These are phyloP conservation scores for Firmiana major DNA, from an alignment of 345 rosid species.

Conservation along the genomic window DNA sequence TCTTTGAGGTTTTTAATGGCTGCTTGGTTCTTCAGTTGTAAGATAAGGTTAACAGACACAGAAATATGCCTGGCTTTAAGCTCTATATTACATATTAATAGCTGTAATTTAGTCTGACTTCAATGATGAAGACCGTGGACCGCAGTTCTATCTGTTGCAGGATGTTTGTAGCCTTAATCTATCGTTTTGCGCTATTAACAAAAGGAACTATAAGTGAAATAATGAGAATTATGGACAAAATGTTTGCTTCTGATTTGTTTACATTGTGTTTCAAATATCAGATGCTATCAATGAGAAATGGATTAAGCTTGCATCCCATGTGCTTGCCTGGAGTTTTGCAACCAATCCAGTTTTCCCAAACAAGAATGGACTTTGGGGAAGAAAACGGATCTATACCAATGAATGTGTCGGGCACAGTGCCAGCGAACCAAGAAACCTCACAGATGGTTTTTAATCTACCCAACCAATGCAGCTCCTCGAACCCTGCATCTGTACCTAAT, in stretches of 20 bases:
- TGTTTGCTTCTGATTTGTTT: constrained; percentile 10
- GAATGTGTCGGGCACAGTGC: constrained; percentile 26
- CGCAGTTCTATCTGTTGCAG: background rate
- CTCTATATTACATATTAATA: background rate
- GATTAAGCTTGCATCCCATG: constrained; percentile 62
- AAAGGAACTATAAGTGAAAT: background rate
- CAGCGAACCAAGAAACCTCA: constrained; percentile 33
- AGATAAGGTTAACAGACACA: background rate
- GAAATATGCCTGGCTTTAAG: background rate
- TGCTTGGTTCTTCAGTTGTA: background rate
- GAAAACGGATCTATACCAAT: constrained; percentile 32
- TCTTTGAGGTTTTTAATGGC: background rate
- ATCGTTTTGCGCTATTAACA: background rate
- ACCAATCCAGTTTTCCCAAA: constrained; percentile 43
- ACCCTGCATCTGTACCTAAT: constrained; percentile 30
- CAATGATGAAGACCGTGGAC: background rate
- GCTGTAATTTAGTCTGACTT: background rate
- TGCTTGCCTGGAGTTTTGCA: constrained; percentile 55
- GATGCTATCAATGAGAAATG: constrained; percentile 86
- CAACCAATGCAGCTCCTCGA: constrained; percentile 34
- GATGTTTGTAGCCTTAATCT: background rate
- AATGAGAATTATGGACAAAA: background rate
- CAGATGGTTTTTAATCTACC: constrained; percentile 30
- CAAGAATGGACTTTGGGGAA: constrained; percentile 24
- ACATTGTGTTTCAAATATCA: constrained; percentile 26